phyloP scores from a whole-genome alignment of 1,284 basidiomycete species.

The Malassezia restricta region DNA sequence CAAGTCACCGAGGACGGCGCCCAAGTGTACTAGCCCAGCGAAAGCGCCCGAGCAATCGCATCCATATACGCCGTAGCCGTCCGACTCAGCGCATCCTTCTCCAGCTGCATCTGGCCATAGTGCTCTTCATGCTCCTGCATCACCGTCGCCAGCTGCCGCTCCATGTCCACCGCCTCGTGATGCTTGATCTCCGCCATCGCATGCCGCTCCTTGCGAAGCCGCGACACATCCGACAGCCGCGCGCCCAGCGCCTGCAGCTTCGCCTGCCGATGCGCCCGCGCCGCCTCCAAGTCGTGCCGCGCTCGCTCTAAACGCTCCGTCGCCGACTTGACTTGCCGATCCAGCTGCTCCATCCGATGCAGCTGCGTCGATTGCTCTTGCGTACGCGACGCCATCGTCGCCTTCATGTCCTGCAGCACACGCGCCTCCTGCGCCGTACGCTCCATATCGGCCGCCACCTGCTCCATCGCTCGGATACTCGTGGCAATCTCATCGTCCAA shows the following conservation, averaged over 20 bases:
- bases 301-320: conserved; percentile 6
- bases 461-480: conserved; percentile 26
- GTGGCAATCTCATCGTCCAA: conserved; percentile 18
- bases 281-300: conserved; percentile 19
- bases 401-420: conserved; percentile 16
- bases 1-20: conserved; percentile 36
- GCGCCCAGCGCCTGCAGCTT: conserved; percentile 8
- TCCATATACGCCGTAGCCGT: conserved; percentile 13
- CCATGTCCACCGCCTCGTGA: conserved; percentile 6
- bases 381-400: conserved; percentile 8
- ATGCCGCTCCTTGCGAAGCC: conserved; percentile 11
- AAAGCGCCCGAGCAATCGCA: conserved; percentile 14
- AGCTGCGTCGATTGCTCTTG: conserved; percentile 21
- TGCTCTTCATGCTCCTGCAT: conserved; percentile 12
- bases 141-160: conserved; percentile 12
- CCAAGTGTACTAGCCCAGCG: conserved; percentile 5
- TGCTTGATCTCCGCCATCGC: conserved; percentile 6
- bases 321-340: conserved; percentile 9
- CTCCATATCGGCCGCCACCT: conserved; percentile 28
- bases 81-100: conserved; percentile 13
- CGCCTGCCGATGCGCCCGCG: conserved; percentile 17
- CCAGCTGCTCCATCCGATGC: conserved; percentile 15
- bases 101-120: conserved; percentile 11
- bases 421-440: conserved; percentile 6
- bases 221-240: conserved; percentile 11